Percentiles rank a stretch among this genome's conserved stretches.
These are phyloP conservation scores for Epichloe uncinata DNA, from an alignment of 2,329 filamentous ascomycete species.

Conservation along the genomic window DNA sequence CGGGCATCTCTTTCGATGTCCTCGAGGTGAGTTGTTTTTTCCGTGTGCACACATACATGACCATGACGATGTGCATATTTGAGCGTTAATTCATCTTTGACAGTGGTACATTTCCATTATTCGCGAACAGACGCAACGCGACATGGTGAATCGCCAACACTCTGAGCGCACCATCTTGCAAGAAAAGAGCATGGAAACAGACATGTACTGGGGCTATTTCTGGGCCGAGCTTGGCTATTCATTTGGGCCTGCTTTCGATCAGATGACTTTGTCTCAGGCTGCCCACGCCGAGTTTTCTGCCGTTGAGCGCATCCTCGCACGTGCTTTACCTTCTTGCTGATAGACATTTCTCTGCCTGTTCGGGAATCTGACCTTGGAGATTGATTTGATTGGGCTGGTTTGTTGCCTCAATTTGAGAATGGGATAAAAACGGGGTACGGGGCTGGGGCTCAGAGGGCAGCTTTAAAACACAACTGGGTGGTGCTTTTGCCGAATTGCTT, in stretches of 20 bases:
- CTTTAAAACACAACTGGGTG: background rate
- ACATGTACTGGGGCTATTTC: slow-evolving; percentile 39
- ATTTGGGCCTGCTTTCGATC: slow-evolving; percentile 28
- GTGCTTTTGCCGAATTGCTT: background rate
- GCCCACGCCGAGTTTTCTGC: slow-evolving; percentile 33
- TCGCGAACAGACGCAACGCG: slow-evolving; percentile 35
- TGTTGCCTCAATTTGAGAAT: background rate
- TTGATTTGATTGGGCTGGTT: background rate
- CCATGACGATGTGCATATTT: background rate
- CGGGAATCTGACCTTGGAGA: background rate
- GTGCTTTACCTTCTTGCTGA: slow-evolving; percentile 18
- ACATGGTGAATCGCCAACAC: slow-evolving; percentile 26
- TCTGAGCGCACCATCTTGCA: slow-evolving; percentile 27
- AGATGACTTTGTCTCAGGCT: slow-evolving; percentile 33
- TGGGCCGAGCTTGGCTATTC: slow-evolving; percentile 33
- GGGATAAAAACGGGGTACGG: background rate
- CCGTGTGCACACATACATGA: background rate
- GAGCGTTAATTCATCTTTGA: slow-evolving; percentile 8
- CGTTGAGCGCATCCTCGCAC: slow-evolving; percentile 35
- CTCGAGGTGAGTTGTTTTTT: slow-evolving; percentile 33
- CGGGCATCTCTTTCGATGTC: slow-evolving; percentile 34
- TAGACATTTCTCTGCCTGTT: background rate
- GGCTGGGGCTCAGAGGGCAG: background rate
- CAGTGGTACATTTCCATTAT: slow-evolving; percentile 46
- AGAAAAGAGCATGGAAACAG: slow-evolving; percentile 18